Evolutionary conservation across 2,329 filamentous ascomycete species (phyloP), one percentile per base, ranked within the genome.

Genomic region (Calonectria fujianensis): DNA sequence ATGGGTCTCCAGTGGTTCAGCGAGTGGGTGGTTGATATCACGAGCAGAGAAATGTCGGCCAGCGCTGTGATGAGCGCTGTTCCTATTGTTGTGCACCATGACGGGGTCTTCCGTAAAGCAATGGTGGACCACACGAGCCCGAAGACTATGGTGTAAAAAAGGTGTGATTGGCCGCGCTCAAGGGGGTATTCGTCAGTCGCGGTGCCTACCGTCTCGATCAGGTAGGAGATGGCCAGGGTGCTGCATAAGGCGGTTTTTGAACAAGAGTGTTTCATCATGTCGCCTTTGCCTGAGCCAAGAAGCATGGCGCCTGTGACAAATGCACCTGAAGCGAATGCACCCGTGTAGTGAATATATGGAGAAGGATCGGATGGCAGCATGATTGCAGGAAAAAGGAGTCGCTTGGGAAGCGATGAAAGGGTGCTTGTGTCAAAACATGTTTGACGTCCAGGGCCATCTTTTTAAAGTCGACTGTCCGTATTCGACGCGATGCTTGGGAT

Each of bases 281-380:
- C 13, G 37, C 24, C 13, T 68, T 68, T 10, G 8, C 51, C 67
- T 4, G 31, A 59, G 18, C 66, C 69, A 27, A 52, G 13, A 3
- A 80, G 4, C 4, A 57, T 29, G 3, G 41, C n/a, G 6, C 20
- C 29, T 9, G 70, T 50, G 24, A 74, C 70, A 20, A 72, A 73
- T 0, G 24, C 32, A 13, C 63, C 41, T 14, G 50, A 48, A 0
- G 65, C 51, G 24, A 70, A 1, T 9, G 75, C 73, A 5, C 74
- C 74, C 41, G 27, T 50, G 48, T 76, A 78, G 73, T 80, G 76
- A 5, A 80, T 78, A 32, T 67, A 70, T 24, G 45, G 32, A 24
- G 18, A 37, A 24, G 48, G 9, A 8, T 39, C 24, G 1, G 57
- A 35, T 0, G 39, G 27, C 4, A 5, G 31, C 14, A 61, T 51